Conservation (phyloP, 805 yeast genomes). For the Ogataea zsoltii region DNA sequence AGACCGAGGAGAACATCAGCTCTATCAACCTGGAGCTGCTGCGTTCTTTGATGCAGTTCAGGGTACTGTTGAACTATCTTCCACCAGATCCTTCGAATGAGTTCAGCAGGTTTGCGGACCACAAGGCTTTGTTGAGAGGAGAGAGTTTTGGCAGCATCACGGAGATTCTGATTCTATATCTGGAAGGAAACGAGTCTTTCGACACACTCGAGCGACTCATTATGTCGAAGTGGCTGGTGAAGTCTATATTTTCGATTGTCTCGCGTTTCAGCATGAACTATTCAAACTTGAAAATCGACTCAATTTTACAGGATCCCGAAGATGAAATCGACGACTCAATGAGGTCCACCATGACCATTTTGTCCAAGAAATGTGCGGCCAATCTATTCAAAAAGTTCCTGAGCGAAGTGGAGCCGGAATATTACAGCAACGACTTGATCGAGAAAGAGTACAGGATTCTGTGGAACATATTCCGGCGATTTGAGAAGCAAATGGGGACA, state of each 20-base stretch:
- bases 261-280: conserved; percentile 17
- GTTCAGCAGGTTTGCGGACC: conserved; percentile 17
- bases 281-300: conserved; percentile 23
- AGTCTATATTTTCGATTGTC: conserved; percentile 22
- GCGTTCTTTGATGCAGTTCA: conserved; percentile 44
- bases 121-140: conserved; percentile 30
- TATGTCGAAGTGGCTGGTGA: conserved; percentile 25
- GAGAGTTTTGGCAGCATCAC: conserved; percentile 38
- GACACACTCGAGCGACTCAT: conserved; percentile 32
- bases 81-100: conserved; percentile 16
- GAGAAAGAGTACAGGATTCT: conserved; percentile 42
- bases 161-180: conserved; percentile 41
- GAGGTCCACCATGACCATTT: conserved; percentile 6
- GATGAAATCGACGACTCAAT: conserved; percentile 7
- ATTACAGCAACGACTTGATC: conserved; percentile 35
- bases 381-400: conserved; percentile 16
- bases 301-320: conserved; percentile 15
- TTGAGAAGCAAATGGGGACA: conserved; percentile 33
- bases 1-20: conserved; percentile 11
- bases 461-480: conserved; percentile 33
- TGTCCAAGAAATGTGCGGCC: conserved; percentile 21
- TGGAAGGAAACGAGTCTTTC: conserved; percentile 48
- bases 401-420: conserved; percentile 32
- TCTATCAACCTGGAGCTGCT: conserved; percentile 33
- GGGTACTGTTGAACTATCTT: conserved; percentile 32